A percentile compares a stretch with the other conserved stretches of the same genome.
Evolutionary conservation across 306 rosid species (phyloP).

Genomic region (Vigna reflexopilosa): DNA sequence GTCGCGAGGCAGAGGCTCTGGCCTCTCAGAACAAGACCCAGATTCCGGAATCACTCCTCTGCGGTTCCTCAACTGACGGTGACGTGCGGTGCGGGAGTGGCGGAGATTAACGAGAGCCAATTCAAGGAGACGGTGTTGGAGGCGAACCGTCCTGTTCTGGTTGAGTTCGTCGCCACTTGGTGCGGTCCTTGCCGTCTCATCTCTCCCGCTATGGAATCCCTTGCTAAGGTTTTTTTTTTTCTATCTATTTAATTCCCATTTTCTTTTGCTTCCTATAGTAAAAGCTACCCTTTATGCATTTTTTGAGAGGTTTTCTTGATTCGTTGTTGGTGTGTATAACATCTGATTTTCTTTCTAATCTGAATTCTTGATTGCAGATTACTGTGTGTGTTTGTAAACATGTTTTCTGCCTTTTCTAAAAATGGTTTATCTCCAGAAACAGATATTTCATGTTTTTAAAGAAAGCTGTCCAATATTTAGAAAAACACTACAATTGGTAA

Average conservation of each 20-base stretch:
- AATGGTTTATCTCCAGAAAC: no score
- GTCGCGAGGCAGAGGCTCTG: conserved; percentile 25
- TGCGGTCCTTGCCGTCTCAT: conserved; percentile 93
- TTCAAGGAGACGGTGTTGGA: conserved; percentile 66
- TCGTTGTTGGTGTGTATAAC: no score
- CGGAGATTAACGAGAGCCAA: conserved; percentile 70
- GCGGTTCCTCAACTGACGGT: conserved; percentile 53
- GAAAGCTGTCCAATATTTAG: no score
- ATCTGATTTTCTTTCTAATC: no score
- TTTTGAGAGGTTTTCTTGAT: neutral
- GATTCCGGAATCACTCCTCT: conserved; percentile 29
- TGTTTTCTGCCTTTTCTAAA: no score
- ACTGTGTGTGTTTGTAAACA: no score
- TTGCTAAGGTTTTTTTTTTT: conserved; percentile 61
- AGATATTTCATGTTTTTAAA: no score
- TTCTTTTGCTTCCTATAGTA: neutral
- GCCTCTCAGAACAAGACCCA: conserved; percentile 20
- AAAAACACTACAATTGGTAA: no score
- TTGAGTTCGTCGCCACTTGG: conserved; percentile 90
- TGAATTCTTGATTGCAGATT: no score
- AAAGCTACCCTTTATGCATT: no score
- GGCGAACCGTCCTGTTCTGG: conserved; percentile 80
- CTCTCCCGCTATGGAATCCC: conserved; percentile 72
- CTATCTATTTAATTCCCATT: neutral
- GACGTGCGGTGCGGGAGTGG: conserved; percentile 54